phyloP scores from a whole-genome alignment of 192 early-diverging fungal genomes.

The Rhizoclosmatium globosum region DNA sequence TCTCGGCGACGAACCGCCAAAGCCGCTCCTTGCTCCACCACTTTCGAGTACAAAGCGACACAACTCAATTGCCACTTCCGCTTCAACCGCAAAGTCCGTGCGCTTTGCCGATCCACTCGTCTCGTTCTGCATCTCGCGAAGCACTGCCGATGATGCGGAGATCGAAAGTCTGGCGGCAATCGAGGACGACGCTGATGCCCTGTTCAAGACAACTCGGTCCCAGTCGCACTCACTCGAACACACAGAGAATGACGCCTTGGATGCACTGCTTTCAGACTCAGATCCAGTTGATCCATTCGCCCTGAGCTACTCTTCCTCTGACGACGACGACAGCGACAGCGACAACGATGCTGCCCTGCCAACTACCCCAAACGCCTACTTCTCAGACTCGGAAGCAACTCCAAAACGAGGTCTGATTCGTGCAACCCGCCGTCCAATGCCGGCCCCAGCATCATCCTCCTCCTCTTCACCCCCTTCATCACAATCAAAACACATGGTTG shows the following conservation, averaged over 20 bases:
- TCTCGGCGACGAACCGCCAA: not conserved
- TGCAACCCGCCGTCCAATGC: not conserved
- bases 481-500: not conserved
- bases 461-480: too few relatives aligned
- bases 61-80: not conserved
- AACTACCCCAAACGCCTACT: not conserved
- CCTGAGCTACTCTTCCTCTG: not conserved
- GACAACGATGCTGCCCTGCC: not conserved
- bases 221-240: too few relatives aligned
- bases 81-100: not conserved
- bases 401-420: not conserved
- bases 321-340: not conserved
- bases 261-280: not conserved
- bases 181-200: not conserved
- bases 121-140: not conserved
- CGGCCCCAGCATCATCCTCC: not conserved
- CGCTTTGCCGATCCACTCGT: slow-evolving; percentile 8
- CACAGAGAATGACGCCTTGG: too few relatives aligned
- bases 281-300: not conserved
- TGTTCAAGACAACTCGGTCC: too few relatives aligned
- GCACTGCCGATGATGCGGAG: not conserved
- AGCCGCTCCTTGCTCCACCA: not conserved
- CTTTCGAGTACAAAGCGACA: not conserved
- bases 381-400: not conserved
- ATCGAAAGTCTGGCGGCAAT: not conserved